Conservation (phyloP, 2,329 filamentous ascomycete species). For the Diaporthe citri region DNA sequence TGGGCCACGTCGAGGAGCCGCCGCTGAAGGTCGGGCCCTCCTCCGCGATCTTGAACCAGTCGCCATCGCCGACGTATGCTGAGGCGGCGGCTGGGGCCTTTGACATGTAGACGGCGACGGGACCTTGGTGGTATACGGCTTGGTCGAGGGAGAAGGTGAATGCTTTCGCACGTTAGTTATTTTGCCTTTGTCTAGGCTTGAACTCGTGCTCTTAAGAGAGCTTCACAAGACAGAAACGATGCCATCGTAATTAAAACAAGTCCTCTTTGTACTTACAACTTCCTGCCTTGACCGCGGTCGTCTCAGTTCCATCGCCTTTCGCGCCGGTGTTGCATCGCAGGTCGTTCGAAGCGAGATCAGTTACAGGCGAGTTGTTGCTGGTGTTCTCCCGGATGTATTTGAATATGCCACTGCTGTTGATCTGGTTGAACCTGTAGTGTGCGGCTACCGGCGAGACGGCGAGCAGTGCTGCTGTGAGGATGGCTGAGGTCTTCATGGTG, state of each 20-base stretch:
- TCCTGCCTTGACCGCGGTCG: conserved; percentile 52
- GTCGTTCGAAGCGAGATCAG: conserved; percentile 54
- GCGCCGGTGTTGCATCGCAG: conserved; percentile 57
- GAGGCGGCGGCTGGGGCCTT: conserved; percentile 31
- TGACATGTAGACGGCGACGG: conserved; percentile 53
- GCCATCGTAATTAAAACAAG: background rate
- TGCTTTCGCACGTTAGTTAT: background rate
- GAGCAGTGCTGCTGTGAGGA: conserved; percentile 49
- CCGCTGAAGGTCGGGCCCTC: conserved; percentile 50
- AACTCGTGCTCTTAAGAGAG: background rate
- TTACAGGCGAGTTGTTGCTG: conserved; percentile 63
- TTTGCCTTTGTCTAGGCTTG: background rate
- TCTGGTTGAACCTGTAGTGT: conserved; percentile 58
- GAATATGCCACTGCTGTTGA: conserved; percentile 51
- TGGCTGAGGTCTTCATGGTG: conserved; percentile 51
- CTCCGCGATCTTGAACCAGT: conserved; percentile 38
- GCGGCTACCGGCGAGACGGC: conserved; percentile 50
- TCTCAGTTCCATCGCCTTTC: conserved; percentile 50
- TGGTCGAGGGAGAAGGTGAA: conserved; percentile 55
- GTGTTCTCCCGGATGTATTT: conserved; percentile 60
- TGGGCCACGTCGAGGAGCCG: conserved; percentile 48
- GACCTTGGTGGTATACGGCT: conserved; percentile 59
- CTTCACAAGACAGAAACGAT: background rate
- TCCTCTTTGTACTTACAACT: conserved; percentile 42
- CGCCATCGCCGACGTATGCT: conserved; percentile 27